A percentile compares a stretch with the other conserved stretches of the same genome.
Conservation (phyloP, 345 rosid species). For the Corymbia maculata region DNA sequence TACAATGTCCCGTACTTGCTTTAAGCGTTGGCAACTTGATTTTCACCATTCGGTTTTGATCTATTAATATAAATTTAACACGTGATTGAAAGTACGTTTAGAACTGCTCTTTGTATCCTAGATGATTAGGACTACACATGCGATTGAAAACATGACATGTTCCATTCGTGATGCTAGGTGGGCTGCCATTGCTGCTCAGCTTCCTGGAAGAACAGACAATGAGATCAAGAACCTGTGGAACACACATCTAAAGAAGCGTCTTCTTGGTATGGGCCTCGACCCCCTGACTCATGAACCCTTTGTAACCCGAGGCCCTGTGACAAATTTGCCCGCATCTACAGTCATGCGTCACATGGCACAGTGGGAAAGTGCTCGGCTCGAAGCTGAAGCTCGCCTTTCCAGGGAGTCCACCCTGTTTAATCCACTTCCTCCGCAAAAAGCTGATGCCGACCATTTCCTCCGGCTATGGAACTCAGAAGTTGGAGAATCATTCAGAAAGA, state of each 20-base stretch:
- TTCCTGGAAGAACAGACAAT: slow-evolving; percentile 94
- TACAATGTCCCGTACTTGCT: not conserved
- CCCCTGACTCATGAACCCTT: slow-evolving; percentile 81
- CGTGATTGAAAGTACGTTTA: not conserved
- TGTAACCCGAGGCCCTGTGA: slow-evolving; percentile 15
- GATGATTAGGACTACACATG: not conserved
- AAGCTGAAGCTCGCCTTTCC: slow-evolving; percentile 93
- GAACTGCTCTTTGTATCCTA: not conserved
- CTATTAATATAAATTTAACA: not conserved
- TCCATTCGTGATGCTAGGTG: slow-evolving; percentile 37
- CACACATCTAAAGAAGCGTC: slow-evolving; percentile 90
- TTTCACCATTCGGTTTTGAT: not conserved
- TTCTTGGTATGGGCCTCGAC: slow-evolving; percentile 72
- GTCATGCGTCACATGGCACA: slow-evolving; percentile 94
- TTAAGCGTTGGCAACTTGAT: not conserved
- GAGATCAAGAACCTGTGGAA: slow-evolving; percentile 98
- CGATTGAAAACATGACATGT: not conserved
- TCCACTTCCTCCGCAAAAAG: slow-evolving; percentile 12
- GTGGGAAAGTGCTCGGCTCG: slow-evolving; percentile 97
- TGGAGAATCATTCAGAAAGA: slow-evolving; percentile 66
- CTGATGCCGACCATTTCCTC: slow-evolving; percentile 61
- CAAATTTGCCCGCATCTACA: slow-evolving; percentile 43
- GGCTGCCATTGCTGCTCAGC: slow-evolving; percentile 96
- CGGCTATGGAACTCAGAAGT: slow-evolving; percentile 87
- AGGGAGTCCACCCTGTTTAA: slow-evolving; percentile 51